Conservation (phyloP, 2,329 filamentous ascomycete genomes). For the Aurifilum marmelostoma region DNA sequence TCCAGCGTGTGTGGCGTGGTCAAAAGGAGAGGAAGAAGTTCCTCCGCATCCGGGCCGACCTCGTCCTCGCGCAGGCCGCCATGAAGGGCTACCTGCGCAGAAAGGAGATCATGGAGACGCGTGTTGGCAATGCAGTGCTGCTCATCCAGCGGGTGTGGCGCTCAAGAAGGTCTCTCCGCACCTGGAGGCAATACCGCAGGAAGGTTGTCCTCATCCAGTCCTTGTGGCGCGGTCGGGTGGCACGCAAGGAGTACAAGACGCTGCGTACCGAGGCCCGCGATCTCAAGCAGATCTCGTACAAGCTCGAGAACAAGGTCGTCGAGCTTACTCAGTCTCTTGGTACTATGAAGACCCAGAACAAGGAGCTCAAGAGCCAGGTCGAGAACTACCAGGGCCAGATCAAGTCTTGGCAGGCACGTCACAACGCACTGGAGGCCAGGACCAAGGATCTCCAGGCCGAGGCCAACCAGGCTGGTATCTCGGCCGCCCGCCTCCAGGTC, state of each 20-base stretch:
- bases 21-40: conserved; percentile 86
- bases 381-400: conserved; percentile 96
- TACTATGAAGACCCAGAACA: conserved; percentile 93
- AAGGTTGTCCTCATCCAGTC: conserved; percentile 91
- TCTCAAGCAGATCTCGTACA: conserved; percentile 99
- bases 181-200: conserved; percentile 86
- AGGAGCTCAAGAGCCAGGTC: conserved; percentile 81
- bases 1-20: conserved; percentile 93
- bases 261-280: conserved; percentile 95
- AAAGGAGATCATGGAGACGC: conserved; percentile 90
- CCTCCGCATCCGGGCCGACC: conserved; percentile 75
- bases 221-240: conserved; percentile 84
- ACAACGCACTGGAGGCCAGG: conserved; percentile 85
- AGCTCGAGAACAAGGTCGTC: conserved; percentile 98
- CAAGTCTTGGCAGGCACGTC: conserved; percentile 91
- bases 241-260: conserved; percentile 84
- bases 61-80: conserved; percentile 85
- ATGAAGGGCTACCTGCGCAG: conserved; percentile 91
- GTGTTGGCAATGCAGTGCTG: conserved; percentile 86
- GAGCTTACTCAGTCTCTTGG: conserved; percentile 94
- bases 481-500: conserved; percentile 82
- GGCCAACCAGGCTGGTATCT: conserved; percentile 96
- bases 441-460: conserved; percentile 95
- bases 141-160: conserved; percentile 92
- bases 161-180: conserved; percentile 73